Percentiles rank a stretch among this genome's conserved stretches.
Conservation (phyloP, 352 stramenopile genomes). For the Globisporangium cystogenes region DNA sequence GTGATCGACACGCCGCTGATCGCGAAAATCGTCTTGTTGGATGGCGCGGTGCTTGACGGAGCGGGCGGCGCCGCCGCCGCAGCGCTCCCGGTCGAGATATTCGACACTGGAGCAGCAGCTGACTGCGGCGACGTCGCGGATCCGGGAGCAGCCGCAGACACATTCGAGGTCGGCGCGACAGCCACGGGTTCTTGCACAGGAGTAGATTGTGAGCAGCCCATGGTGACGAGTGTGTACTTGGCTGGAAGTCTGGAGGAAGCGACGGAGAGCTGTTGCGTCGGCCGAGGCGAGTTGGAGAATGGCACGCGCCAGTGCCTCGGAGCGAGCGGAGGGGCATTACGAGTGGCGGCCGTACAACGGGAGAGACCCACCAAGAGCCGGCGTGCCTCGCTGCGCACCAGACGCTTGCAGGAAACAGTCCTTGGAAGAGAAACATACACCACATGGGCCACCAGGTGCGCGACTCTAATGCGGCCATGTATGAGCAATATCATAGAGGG, state of each 20-base stretch:
- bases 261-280: background rate
- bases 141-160: conserved; percentile 2
- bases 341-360: too few species aligned
- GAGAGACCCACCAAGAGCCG: background rate
- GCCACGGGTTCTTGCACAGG: conserved; percentile 28
- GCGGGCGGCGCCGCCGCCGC: background rate
- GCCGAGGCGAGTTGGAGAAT: conserved; percentile 7
- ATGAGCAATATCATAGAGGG: too few species aligned
- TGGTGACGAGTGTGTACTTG: conserved; percentile 19
- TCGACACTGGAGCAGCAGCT: conserved; percentile 8
- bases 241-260: conserved; percentile 4
- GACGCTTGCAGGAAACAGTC: too few species aligned
- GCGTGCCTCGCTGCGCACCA: too few species aligned
- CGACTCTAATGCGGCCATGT: background rate
- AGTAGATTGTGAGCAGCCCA: conserved; percentile 78
- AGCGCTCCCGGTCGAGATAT: background rate
- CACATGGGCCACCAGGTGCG: background rate
- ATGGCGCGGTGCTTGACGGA: conserved; percentile 1
- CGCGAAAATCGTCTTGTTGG: conserved; percentile 24
- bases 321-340: background rate
- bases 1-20: conserved; percentile 60
- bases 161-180: conserved; percentile 18
- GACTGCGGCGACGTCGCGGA: conserved; percentile 13
- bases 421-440: background rate
- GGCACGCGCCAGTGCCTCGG: background rate